Percentiles rank a stretch among this genome's conserved stretches.
phyloP scores from a whole-genome alignment of 306 rosid species.

The Geum urbanum region DNA sequence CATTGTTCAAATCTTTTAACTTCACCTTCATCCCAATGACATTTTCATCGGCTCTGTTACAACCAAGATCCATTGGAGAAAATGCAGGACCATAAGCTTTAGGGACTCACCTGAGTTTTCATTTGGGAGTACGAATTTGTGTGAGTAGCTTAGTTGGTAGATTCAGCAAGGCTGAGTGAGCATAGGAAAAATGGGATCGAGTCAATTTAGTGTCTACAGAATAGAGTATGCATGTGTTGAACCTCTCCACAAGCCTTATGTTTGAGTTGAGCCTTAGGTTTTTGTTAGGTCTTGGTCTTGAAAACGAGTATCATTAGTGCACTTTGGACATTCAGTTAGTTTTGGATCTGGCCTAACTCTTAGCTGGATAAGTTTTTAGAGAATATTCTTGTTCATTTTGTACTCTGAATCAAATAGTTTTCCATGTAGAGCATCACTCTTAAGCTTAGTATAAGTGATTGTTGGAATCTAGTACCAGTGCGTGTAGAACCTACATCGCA shows the following conservation, averaged over 20 bases:
- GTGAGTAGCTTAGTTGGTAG: too few relatives aligned
- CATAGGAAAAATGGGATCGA: too few relatives aligned
- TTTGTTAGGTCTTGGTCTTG: not conserved
- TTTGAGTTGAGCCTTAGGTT: not conserved
- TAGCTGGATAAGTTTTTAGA: not conserved
- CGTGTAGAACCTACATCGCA: too few relatives aligned
- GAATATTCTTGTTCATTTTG: not conserved
- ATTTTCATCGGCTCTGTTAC: too few relatives aligned
- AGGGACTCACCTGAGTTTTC: too few relatives aligned
- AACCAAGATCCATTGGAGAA: too few relatives aligned
- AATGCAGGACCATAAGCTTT: too few relatives aligned
- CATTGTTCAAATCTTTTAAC: not conserved
- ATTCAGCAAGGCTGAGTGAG: too few relatives aligned
- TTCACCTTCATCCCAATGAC: not conserved
- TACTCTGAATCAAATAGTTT: not conserved
- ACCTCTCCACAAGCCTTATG: too few relatives aligned
- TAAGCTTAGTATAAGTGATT: not conserved
- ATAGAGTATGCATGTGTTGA: too few relatives aligned
- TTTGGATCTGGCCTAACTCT: not conserved
- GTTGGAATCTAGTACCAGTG: not conserved
- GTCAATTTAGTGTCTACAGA: too few relatives aligned
- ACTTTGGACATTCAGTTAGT: not conserved
- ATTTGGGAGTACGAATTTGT: too few relatives aligned
- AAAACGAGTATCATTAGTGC: not conserved
- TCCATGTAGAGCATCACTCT: not conserved